Evolutionary conservation across 371 early-diverging fungal genomes (phyloP).

Genomic region (Mortierella sp.): DNA sequence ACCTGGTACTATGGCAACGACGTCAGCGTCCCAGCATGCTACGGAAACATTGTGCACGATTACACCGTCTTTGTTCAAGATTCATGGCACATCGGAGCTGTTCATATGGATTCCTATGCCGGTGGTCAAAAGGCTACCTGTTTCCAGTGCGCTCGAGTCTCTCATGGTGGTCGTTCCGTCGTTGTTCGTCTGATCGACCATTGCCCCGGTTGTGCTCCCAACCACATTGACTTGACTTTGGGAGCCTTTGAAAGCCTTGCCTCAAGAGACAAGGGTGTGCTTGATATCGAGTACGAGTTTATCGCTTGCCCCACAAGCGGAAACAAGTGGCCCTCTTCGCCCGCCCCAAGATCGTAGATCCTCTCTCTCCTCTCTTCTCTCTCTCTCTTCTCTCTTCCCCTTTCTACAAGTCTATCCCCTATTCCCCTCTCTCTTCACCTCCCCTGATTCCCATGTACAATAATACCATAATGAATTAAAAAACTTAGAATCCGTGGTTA

Average conservation of each 20-base stretch:
- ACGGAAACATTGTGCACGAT: slow-evolving; percentile 12
- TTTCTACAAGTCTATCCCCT: no score
- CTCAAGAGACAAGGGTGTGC: slow-evolving; percentile 5
- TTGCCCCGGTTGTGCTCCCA: slow-evolving; percentile 9
- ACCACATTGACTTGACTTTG: slow-evolving; percentile 18
- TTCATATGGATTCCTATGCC: background rate
- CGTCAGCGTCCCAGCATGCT: slow-evolving; percentile 18
- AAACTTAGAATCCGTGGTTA: no score
- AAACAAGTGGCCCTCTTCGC: slow-evolving; percentile 22
- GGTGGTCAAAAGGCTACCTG: slow-evolving; percentile 10
- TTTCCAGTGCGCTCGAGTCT: slow-evolving; percentile 22
- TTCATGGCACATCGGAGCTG: slow-evolving; percentile 24
- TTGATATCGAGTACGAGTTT: slow-evolving; percentile 10
- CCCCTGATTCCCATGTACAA: no score
- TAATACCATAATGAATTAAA: no score
- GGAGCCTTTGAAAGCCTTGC: slow-evolving; percentile 19
- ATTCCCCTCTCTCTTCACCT: no score
- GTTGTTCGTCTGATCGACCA: slow-evolving; percentile 23
- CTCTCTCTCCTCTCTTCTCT: no score
- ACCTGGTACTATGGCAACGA: slow-evolving; percentile 25
- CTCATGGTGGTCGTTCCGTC: slow-evolving; percentile 11
- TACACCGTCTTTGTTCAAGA: slow-evolving; percentile 14
- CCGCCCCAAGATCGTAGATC: background rate
- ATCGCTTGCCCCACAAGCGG: slow-evolving; percentile 11
- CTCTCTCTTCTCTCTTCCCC: no score